phyloP scores from a whole-genome alignment of 2,329 filamentous ascomycete genomes.

The Didymella glomerata region DNA sequence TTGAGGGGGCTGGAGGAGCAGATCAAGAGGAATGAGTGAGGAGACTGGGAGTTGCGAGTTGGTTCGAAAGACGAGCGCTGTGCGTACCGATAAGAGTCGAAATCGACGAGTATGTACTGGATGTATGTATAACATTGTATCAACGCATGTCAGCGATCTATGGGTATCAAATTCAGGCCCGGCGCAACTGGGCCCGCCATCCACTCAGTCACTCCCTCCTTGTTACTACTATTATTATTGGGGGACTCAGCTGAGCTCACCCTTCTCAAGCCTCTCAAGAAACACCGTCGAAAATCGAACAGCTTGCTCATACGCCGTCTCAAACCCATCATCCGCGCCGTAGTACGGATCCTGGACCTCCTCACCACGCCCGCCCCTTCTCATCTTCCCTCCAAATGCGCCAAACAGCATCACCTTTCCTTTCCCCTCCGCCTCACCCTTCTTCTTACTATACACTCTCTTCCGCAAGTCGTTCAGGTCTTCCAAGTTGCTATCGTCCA shows the following conservation, averaged over 20 bases:
- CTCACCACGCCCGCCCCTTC: conserved; percentile 63
- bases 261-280: conserved; percentile 65
- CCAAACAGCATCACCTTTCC: conserved; percentile 81
- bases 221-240: too few relatives aligned
- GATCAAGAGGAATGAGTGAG: conserved; percentile 24
- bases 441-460: conserved; percentile 54
- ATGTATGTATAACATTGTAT: neutral
- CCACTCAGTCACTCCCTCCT: neutral
- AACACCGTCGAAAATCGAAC: conserved; percentile 80
- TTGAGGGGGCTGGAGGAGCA: conserved; percentile 32
- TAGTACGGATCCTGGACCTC: conserved; percentile 91
- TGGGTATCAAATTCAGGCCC: conserved; percentile 34
- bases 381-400: conserved; percentile 70
- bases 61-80: too few relatives aligned
- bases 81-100: neutral
- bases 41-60: neutral
- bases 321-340: conserved; percentile 81
- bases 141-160: neutral
- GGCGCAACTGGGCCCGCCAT: neutral
- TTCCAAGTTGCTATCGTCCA: conserved; percentile 84
- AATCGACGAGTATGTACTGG: neutral
- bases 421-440: conserved; percentile 48
- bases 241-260: conserved; percentile 30
- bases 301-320: conserved; percentile 85
- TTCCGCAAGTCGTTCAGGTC: conserved; percentile 70